Conservation (phyloP, 306 rosid species). For the Albizia julibrissin region DNA sequence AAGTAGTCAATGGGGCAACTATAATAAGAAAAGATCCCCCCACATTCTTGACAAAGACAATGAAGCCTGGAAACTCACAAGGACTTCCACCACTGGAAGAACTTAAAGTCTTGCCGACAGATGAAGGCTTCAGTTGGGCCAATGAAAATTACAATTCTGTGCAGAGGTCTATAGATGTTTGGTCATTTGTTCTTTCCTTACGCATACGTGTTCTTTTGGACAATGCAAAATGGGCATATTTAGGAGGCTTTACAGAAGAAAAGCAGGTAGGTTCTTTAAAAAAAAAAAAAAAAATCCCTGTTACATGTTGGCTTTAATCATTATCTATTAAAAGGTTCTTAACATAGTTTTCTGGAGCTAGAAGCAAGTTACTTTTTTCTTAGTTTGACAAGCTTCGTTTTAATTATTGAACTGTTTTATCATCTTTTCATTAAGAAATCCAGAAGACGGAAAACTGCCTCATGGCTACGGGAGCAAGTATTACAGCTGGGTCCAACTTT, state of each 20-base stretch:
- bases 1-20: conserved; percentile 60
- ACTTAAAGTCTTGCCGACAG: conserved; percentile 82
- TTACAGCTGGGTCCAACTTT: conserved; percentile 95
- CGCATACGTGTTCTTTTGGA: conserved; percentile 79
- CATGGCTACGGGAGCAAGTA: conserved; percentile 84
- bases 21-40: conserved; percentile 47
- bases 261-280: conserved; percentile 59
- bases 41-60: conserved; percentile 46
- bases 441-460: conserved; percentile 71
- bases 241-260: conserved; percentile 85
- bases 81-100: conserved; percentile 77
- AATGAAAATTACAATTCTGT: conserved; percentile 80
- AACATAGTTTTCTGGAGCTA: background rate
- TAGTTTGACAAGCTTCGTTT: background rate
- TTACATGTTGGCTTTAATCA: background rate
- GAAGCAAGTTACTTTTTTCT: background rate
- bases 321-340: background rate
- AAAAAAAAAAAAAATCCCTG: background rate
- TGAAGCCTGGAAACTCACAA: conserved; percentile 36
- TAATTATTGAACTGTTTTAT: conserved; percentile 12
- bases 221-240: conserved; percentile 85
- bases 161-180: conserved; percentile 88
- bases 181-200: conserved; percentile 85
- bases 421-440: conserved; percentile 53
- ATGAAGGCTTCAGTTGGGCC: conserved; percentile 94